Base-by-base conservation (phyloP, 495 filamentous ascomycete species). In the Talaromyces liani region DNA sequence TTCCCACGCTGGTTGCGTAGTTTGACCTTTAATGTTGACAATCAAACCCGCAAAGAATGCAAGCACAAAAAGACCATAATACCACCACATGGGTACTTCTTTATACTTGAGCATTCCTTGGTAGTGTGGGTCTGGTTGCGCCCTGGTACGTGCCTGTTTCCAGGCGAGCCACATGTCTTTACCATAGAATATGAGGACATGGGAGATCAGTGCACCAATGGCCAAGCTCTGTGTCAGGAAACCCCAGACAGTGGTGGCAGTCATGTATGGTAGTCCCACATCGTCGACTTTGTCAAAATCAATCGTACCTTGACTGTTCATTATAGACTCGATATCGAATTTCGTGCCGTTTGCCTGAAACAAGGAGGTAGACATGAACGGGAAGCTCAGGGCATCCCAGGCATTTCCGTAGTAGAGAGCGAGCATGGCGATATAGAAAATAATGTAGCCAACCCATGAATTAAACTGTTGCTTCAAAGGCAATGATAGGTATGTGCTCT, bases 1-100 rank as follows among this genome's bases (percentile, higher is more conserved):
- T 2, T 78, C 81, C 82, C 80, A 84, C 62, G 66, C 73, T 0
- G 82, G 79, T 25, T 84, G 69, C 1, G 82, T 84, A 2, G 77
- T 74, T 22, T 77, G 70, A 31, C 75, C 72, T 54, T 65, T 65
- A 58, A 78, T 74, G 51, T 75, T 72, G 24, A 67, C 69, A n/a
- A 70, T 69, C 16, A 84, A 63, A n/a, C 76, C 82, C 8, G 78
- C 73, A 41, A 77, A 65, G 62, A 78, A 76, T 55, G 73, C 75
- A 27, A 72, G 36, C 22, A 78, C 63, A 18, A 85, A 66, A 10
- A 80, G 68, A 1, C 60, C 58, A 4, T 67, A 64, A 34, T 75
- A 84, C 81, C 81, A 83, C 75, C 77, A 81, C 49, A 68, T 65
- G 2, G 81, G 79, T 5, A 69, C 68, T 56, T 79, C 78, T 45